Evolutionary conservation across 345 rosid genomes (phyloP), one percentile per base, ranked within the genome.

Genomic region (Citrus reticulata): DNA sequence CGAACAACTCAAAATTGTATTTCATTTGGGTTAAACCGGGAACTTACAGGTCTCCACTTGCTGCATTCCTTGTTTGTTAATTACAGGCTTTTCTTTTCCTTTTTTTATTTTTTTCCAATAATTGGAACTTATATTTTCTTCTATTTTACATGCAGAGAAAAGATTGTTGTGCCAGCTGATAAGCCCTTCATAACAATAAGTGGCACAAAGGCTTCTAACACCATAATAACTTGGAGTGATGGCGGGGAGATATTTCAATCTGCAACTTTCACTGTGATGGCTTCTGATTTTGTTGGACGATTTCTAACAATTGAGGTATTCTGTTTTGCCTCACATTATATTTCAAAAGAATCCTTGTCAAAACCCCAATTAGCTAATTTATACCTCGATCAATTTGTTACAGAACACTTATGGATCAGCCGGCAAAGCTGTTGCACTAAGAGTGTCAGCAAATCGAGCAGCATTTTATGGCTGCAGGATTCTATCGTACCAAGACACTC

Each of bases 181-280:
- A 93, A 90, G 83, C 93, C 93, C 8, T 91, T 85, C 88, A 91
- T 93, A 70, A 93, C 97, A 24, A 66, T 91, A 82, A 91, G 94
- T 65, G 97, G 95, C 62, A 88, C 88, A 40, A 42, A 78, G 72
- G 80, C 90, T 24, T 81, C 86, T 6, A 74, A 75, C 39, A 89
- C 93, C 30, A 32, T 87, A 32, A 84, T 93, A 65, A 82, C 85
- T 76, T 87, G 89, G 92, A 84, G 46, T 54, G 91, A 91, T 61
- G 82, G 89, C 27, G 90, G 85, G 46, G 83, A 84, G n/a, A 88
- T 91, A 39, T 73, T 79, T 42, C 80, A 87, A 29, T 88, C 95
- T 72, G 81, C 97, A 5, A 88, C 95, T 11, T 78, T 90, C 49
- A 72, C 92, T 17, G 82, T 93, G 22, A 63, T 90, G 70, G 95